These are phyloP conservation scores for Lithocarpus polystachyus DNA, from an alignment of 306 rosid species.

Conservation along the genomic window DNA sequence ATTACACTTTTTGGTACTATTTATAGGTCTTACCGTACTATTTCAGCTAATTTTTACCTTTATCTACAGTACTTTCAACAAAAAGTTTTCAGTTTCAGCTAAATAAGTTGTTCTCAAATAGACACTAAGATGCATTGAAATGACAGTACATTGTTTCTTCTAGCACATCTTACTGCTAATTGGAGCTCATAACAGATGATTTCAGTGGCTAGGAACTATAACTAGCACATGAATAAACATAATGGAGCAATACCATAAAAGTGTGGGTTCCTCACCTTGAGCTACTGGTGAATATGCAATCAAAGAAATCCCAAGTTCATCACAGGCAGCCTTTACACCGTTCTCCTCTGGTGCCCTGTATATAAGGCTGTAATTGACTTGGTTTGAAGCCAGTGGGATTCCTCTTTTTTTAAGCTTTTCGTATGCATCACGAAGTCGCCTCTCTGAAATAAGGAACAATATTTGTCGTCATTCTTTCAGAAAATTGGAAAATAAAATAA, in stretches of 20 bases:
- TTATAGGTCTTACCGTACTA: too few relatives aligned
- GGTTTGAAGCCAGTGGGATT: conserved; percentile 88
- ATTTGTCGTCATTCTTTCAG: neutral
- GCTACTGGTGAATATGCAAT: conserved; percentile 97
- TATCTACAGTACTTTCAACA: too few relatives aligned
- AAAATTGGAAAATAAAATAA: neutral
- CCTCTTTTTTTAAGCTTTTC: conserved; percentile 75
- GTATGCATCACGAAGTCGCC: conserved; percentile 66
- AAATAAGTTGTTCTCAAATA: too few relatives aligned
- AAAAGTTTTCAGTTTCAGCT: too few relatives aligned
- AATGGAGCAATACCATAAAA: neutral
- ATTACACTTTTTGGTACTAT: too few relatives aligned
- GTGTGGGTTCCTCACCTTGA: conserved; percentile 50
- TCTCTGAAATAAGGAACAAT: conserved; percentile 41
- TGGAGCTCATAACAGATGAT: neutral
- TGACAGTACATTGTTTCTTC: neutral
- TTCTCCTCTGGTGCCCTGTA: conserved; percentile 79
- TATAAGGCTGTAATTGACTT: conserved; percentile 93
- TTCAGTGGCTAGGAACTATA: neutral
- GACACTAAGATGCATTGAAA: neutral
- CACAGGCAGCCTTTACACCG: conserved; percentile 80
- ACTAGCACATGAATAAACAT: neutral
- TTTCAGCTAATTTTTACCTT: too few relatives aligned
- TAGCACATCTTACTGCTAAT: neutral
- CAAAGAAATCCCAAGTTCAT: conserved; percentile 87